phyloP scores from a whole-genome alignment of 768 basidiomycete genomes.

The Lentinula sp. region DNA sequence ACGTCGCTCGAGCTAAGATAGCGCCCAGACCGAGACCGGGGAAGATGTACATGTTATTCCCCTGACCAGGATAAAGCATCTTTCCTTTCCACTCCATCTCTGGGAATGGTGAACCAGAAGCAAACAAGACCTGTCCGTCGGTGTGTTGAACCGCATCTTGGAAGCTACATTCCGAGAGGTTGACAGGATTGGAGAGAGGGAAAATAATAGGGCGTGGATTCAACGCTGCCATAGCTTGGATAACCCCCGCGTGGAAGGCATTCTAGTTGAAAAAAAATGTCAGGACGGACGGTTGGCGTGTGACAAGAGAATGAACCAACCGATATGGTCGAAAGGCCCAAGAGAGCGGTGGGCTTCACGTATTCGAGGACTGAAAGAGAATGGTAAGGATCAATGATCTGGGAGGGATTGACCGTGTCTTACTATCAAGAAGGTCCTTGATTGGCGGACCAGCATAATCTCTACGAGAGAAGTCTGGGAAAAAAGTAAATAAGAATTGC shows the following conservation, averaged over 20 bases:
- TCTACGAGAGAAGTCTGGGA: conserved; percentile 60
- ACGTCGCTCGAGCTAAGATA: conserved; percentile 60
- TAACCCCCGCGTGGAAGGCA: conserved; percentile 60
- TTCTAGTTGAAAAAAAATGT: conserved; percentile 40
- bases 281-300: conserved; percentile 15
- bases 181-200: conserved; percentile 72
- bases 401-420: not conserved
- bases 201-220: conserved; percentile 74
- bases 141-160: conserved; percentile 56
- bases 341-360: conserved; percentile 72
- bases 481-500: conserved; percentile 48
- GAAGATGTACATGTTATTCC: conserved; percentile 93
- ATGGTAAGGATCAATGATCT: not conserved
- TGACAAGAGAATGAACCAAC: conserved; percentile 21
- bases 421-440: conserved; percentile 49
- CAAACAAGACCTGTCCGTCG: conserved; percentile 74
- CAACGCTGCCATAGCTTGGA: conserved; percentile 56
- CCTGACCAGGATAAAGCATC: conserved; percentile 74
- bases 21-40: conserved; percentile 77
- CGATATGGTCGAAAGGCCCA: conserved; percentile 63
- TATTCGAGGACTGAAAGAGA: conserved; percentile 42
- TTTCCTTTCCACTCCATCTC: conserved; percentile 49
- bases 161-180: conserved; percentile 57
- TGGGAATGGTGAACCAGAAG: conserved; percentile 84
- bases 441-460: conserved; percentile 63